Base-by-base conservation (phyloP, 495 filamentous ascomycete genomes). In the Clavariopsis aquatica region DNA sequence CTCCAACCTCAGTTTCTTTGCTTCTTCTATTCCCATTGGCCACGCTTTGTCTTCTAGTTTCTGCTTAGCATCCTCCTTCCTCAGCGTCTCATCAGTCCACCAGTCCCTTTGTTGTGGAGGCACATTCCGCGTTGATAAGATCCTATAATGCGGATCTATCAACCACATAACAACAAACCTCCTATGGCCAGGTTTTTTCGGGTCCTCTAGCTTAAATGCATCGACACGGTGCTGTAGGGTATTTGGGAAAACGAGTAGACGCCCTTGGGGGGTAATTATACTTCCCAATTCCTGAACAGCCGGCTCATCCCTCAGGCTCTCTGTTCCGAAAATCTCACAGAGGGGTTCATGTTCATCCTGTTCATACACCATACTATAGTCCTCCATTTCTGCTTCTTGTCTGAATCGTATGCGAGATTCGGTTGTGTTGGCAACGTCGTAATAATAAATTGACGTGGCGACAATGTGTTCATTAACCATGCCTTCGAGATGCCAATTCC, bases 381-480 rank as follows among this genome's bases (percentile, higher is more conserved):
- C 6, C 24, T 61, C 10, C 38, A 52, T 8, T 4, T 2, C 15
- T 19, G 23, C 12, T 52, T 29, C 24, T 59, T 27, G 34, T 22
- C 62, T 27, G 31, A 58, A 65, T 5, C 10, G 10, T 2, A 65
- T 24, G 23, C 34, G 46, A 27, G 19, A 41, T 3, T 57, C 43
- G 10, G 43, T 59, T 24, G 89, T 82, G 70, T 91, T 90, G 2
- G 84, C 75, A 52, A 67, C 74, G 61, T 86, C 82, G 68, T 85
- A 87, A 54, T 75, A 74, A 49, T 73, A 72, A 2, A 73, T 43
- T 0, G 69, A 68, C 13, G 74, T 72, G 23, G 74, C 72, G 47
- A 49, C 52, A 28, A 63, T 63, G 27, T 64, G 62, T 23, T 65
- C 62, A 23, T 65, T 65, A 10, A 65, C 43, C 10, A 29, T 52